Conservation (phyloP, 805 yeast species). For the Jamesozyma gamospora region DNA sequence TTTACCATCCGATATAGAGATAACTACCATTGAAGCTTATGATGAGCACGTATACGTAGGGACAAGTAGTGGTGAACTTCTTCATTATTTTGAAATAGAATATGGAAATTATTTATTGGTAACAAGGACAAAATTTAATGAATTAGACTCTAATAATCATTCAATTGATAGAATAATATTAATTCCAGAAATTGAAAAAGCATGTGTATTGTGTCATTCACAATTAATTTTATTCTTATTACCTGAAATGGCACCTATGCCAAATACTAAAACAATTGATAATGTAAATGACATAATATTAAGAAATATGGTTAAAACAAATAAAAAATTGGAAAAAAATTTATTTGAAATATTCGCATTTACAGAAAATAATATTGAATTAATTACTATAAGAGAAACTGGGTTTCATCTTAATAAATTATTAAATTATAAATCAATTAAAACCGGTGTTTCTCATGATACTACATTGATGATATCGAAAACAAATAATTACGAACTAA, state of each 20-base stretch:
- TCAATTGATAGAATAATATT: conserved; percentile 20
- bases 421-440: conserved; percentile 10
- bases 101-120: conserved; percentile 24
- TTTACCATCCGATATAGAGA: conserved; percentile 18
- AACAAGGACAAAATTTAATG: conserved; percentile 23
- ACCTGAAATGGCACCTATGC: conserved; percentile 30
- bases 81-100: conserved; percentile 29
- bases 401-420: conserved; percentile 5
- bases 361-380: conserved; percentile 8
- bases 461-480: conserved; percentile 16
- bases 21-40: conserved; percentile 20
- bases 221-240: conserved; percentile 18
- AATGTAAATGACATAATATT: conserved; percentile 15
- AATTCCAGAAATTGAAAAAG: conserved; percentile 24
- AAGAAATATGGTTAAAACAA: neutral
- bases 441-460: conserved; percentile 7
- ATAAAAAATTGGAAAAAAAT: neutral
- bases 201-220: conserved; percentile 17
- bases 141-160: conserved; percentile 2
- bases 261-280: conserved; percentile 13
- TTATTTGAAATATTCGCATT: conserved; percentile 11
- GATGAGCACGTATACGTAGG: conserved; percentile 27
- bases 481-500: conserved; percentile 18
- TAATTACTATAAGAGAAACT: conserved; percentile 7
- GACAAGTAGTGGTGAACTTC: conserved; percentile 22